Evolutionary conservation across 163 green algal species (phyloP), one percentile per base, ranked within the genome.

Genomic region (Scenedesmus sp.): DNA sequence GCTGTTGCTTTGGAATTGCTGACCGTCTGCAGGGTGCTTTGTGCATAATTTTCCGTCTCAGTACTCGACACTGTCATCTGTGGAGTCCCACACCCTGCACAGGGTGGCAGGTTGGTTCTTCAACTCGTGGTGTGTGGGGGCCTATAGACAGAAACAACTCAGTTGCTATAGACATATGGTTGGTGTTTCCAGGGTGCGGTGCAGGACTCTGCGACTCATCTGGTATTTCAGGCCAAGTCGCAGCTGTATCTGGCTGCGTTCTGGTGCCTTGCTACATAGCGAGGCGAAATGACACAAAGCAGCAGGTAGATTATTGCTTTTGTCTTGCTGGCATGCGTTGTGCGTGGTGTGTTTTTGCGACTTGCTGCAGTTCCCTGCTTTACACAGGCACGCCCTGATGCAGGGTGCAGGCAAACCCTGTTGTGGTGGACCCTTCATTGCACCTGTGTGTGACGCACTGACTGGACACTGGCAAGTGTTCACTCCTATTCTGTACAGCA

Each of bases 21-120:
- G 65, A 76, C 65, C 26, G 65, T 76, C 37, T 76, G 65, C 65
- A 76, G 65, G 65, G 65, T 76, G 65, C 40, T 76, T 76, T 76
- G 65, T 76, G 65, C 65, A 76, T 76, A 76, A 76, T 76, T 76
- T 76, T 76, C 65, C 12, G 65, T 70, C 30, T 7, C 30, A 40
- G 65, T 76, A 40, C 65, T 76, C 65, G 40, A 76, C 65, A 76
- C 30, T 76, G 65, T 76, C 65, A 76, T 76, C 65, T 76, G 65
- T 76, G 65, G 65, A 76, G 65, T 40, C 20, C 65, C 65, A 40
- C 4, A 2, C 40, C 30, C 65, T 76, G 65, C 65, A 76, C 65
- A 76, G 65, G 65, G 65, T 76, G 65, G 65, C 65, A 76, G 30
- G 65, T 37, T 40, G 65, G 65, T 76, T 40, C 30, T 76, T 40